Base-by-base conservation (phyloP, 176 grass and related monocot species). In the Avena insularis region DNA sequence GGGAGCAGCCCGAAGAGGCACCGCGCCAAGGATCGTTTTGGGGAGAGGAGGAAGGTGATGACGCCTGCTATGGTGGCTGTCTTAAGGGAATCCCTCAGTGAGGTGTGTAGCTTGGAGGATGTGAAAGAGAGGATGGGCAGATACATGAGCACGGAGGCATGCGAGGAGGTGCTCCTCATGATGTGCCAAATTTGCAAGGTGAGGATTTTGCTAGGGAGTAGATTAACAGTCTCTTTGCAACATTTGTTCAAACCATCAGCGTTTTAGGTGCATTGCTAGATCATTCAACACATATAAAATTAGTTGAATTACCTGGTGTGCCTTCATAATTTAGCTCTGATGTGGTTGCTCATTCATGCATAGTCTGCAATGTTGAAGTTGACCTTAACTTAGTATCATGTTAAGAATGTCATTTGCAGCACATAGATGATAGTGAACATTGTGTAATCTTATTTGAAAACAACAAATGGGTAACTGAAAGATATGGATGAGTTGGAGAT, bases 101-200 rank as follows among this genome's bases (percentile, higher is more conserved):
- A 94, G 23, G 88, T 85, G 27, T 94, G 90, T 71, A 88, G 88
- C 85, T 71, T 94, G 29, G 90, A 92, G 25, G 93, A 94, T 63
- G 82, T 88, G 46, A 90, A 15, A 68, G 60, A 90, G 60, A 88
- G 93, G 59, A 90, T 94, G 90, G 75, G 64, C 29, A 81, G 25
- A 11, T 81, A 86, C 77, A 94, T 92, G 88, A 88, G 87, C 68
- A 71, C 74, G 53, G 79, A 77, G 10, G 83, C 85, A 23, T 86
- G 93, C 76, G 71, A 65, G 66, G 93, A 92, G 51, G 93, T 90
- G 67, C 88, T 94, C 15, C 4, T 86, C 71, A 90, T 92, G 93
- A 94, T 94, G 90, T 77, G 48, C 84, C 79, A 88, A 77, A 68
- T 92, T 64, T 94, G 93, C 77, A 94, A 94, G 79, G 93, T 92